Evolutionary conservation across 169 alveolate genomes (phyloP), one percentile per base, ranked within the genome.

Genomic region (Plasmodium adleri): DNA sequence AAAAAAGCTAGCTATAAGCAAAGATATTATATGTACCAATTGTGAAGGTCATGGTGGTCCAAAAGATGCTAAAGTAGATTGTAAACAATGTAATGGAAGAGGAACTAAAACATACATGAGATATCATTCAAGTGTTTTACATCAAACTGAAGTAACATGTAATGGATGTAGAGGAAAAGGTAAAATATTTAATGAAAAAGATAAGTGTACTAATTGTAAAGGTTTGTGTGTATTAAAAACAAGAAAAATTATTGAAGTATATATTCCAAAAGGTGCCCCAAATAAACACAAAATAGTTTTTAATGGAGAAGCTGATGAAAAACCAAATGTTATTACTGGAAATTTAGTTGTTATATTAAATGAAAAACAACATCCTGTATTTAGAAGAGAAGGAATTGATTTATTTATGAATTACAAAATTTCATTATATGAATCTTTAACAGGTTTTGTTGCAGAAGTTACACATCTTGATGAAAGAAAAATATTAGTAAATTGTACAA

Each of bases 21-120:
- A 98, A 94, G 98, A 96, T 45, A 95, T 98, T 64, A 94, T 97
- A 45, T 98, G 99, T 94, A 93, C 95, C 47, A 94, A 94, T 63
- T 99, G 99, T 89, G 98, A 98, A 70, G 99, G 99, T 43, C 95
- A 92, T 70, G 99, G 99, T 1, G 99, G 99, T 0, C 97, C 98
- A 0, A 96, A 97, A 75, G 98, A 96, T 58, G 98, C 98, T 3
- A 94, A 96, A 32, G 93, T 94, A 59, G 94, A 95, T n/a, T 98
- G 99, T 88, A 88, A 74, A 43, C 96, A 93, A 63, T 99, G 99
- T 91, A 96, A 97, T 74, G 99, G 99, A 24, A 97, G 96, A 80
- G 97, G 99, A 12, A 93, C 95, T 12, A 93, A 97, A 10, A 95
- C 95, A 4, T 97, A 95, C 66, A 94, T 98, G 92, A 92, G 96